phyloP scores from a whole-genome alignment of 768 basidiomycete species.

The Rhodocollybia butyracea region DNA sequence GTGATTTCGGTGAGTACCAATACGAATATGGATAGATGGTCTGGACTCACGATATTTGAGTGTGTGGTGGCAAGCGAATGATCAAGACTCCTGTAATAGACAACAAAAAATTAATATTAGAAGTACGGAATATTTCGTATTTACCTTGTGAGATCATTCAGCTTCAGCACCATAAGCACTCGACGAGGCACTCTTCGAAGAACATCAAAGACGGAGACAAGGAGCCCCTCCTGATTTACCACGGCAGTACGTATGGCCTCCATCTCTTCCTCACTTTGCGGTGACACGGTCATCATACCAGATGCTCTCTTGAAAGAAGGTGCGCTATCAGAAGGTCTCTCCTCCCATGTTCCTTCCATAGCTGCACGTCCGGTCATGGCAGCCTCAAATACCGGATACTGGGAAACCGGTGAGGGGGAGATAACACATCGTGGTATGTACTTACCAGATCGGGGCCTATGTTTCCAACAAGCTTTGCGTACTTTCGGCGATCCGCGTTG shows the following conservation, averaged over 20 bases:
- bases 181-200: conserved; percentile 81
- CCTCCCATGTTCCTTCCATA: conserved; percentile 57
- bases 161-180: conserved; percentile 79
- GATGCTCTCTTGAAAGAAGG: conserved; percentile 58
- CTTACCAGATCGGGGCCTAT: conserved; percentile 82
- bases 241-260: conserved; percentile 82
- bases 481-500: conserved; percentile 71
- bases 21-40: neutral
- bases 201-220: conserved; percentile 84
- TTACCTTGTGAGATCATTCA: conserved; percentile 82
- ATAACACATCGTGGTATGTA: too few species aligned
- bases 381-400: conserved; percentile 37
- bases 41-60: conserved; percentile 49
- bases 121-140: conserved; percentile 6
- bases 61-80: conserved; percentile 85
- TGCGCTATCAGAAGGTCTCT: conserved; percentile 22
- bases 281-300: conserved; percentile 71
- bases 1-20: conserved; percentile 13
- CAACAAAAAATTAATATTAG: neutral
- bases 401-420: too few species aligned
- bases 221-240: conserved; percentile 74
- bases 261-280: conserved; percentile 75
- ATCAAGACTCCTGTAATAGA: conserved; percentile 63
- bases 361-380: conserved; percentile 88
- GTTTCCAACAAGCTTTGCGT: conserved; percentile 89